Conservation (phyloP, 768 basidiomycete species). For the Boletus fagicola region DNA sequence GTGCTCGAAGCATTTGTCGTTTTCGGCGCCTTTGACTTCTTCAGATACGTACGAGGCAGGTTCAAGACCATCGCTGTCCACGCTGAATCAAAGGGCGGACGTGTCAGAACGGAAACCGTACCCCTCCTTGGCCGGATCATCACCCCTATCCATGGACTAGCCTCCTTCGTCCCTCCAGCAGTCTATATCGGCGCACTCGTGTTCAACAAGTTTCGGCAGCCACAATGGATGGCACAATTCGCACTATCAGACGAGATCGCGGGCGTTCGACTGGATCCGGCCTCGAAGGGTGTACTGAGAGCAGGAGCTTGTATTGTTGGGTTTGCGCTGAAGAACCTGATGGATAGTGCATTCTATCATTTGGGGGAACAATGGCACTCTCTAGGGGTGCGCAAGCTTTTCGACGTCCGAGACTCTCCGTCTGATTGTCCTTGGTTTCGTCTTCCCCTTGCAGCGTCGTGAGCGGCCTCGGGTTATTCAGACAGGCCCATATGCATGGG, state of each 20-base stretch:
- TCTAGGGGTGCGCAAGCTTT: constrained; percentile 18
- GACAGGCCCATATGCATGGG: constrained; percentile 31
- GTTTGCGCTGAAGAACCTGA: not conserved
- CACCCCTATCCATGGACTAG: constrained; percentile 17
- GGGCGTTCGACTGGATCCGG: not conserved
- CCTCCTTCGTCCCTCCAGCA: constrained; percentile 13
- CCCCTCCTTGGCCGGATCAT: constrained; percentile 20
- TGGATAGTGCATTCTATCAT: not conserved
- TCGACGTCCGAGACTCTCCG: not conserved
- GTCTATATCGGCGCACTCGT: constrained; percentile 23
- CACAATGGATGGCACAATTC: constrained; percentile 24
- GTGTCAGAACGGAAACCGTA: constrained; percentile 4
- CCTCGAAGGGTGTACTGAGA: constrained; percentile 14
- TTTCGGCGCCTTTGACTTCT: constrained; percentile 3
- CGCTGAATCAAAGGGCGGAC: constrained; percentile 14
- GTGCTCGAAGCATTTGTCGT: constrained; percentile 8
- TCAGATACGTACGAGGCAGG: not conserved
- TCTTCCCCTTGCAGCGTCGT: constrained; percentile 14
- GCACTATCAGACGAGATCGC: constrained; percentile 13
- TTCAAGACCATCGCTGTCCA: not conserved
- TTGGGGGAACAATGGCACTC: constrained; percentile 25
- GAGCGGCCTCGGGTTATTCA: constrained; percentile 28
- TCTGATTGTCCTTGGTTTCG: not conserved
- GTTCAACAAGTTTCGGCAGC: constrained; percentile 24
- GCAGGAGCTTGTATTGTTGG: constrained; percentile 15